Evolutionary conservation across 169 alveolate species (phyloP), one percentile per base, ranked within the genome.

Genomic region (Plasmodium gonderi): DNA sequence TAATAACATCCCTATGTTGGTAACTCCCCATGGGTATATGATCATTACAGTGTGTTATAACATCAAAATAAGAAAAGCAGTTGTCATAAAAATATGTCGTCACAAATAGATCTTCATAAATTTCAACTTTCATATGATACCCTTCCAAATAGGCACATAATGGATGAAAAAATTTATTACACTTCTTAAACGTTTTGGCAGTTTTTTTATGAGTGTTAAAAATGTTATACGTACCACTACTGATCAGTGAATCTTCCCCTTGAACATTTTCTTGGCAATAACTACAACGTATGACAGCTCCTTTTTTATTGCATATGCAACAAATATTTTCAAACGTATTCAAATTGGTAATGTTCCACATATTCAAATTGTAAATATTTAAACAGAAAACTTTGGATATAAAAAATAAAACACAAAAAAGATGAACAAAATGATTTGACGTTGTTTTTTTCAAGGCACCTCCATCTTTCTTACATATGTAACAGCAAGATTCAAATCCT

Each of bases 381-480:
- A 44, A 23, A 83, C 92, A 83, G 17, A 83, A 83, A 2, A 83
- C 92, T 11, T 83, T 45, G 20, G 82, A 83, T 42, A 49, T 83
- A 83, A 83, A 83, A 72, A 83, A 83, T 23, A 83, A 47, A 72
- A 83, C 83, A 49, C 92, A 83, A 51, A 83, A 83, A 45, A 83
- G 5, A 51, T 83, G 92, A n/a, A 83, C 83, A 69, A 83, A 83
- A 9, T 44, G 23, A 29, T 83, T 83, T 14, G 81, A 47, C 44
- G 92, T 83, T 12, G 92, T 83, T 72, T 49, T 83, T 44, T 83
- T 83, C 64, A 83, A 36, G 17, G 92, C 92, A 7, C 92, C 92
- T 11, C 92, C 92, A 47, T 47, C 54, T 29, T 49, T 83, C 64
- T 83, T 83, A 47, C 92, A 83, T 47, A 83, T 83, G 65, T 26